Evolutionary conservation across 768 basidiomycete species (phyloP), one percentile per base, ranked within the genome.

Genomic region (Russula brevipes): DNA sequence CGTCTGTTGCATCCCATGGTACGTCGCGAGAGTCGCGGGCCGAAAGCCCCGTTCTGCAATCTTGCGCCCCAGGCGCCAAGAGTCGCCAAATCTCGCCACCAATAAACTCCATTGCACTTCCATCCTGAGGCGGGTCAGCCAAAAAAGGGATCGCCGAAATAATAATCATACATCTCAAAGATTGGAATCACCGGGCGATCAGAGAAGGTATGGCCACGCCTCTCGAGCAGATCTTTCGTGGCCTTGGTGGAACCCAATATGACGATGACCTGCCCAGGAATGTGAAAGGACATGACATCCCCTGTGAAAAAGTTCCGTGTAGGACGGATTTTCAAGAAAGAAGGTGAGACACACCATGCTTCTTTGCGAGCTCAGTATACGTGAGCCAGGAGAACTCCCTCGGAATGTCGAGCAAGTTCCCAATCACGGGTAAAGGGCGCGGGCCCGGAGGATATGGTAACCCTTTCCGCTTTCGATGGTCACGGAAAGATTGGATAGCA

Each of bases 181-280:
- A 65, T 33, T n/a, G 60, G 49, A 33, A 41, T 35, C 14, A 3
- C 19, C 3, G 55, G 35, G 12, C 64, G 61, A 36, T 58, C 60
- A 8, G 56, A 57, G 45, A 46, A 65, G 31, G 39, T 79, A 30
- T 77, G 67, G 56, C 82, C 79, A 56, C 81, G 76, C 69, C 78
- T 83, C 46, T 83, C 82, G 36, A 86, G 73, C 31, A 86, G 71
- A 61, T 80, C 81, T 9, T 74, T 74, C 39, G 79, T 76, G 8
- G 76, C 78, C 61, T 77, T 74, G 61, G 74, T 64, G 60, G 77
- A 78, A 70, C 79, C 81, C 42, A 85, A 70, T 59, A 86, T 72
- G 54, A 85, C 66, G 70, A 82, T 76, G 10, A 78, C 76, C 57
- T 78, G 79, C 30, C 79, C 77, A 24, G 85, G 70, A 36, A 82